A percentile compares a stretch with the other conserved stretches of the same genome.
Conservation (phyloP, 441 rosid genomes). For the Populus trichocarpa region DNA sequence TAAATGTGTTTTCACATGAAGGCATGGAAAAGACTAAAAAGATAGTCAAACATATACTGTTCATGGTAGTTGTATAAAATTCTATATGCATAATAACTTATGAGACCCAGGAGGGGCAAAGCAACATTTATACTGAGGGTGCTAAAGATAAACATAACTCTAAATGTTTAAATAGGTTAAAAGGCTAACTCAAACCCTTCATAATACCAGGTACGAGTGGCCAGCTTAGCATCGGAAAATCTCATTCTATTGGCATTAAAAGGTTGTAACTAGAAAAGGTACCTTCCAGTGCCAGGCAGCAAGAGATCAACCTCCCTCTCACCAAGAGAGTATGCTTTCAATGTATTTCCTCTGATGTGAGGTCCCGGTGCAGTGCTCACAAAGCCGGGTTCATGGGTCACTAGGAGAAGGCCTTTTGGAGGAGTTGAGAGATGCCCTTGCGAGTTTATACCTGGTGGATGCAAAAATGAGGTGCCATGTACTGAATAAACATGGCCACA, state of each 20-base stretch:
- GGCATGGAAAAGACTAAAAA: background rate
- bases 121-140: background rate
- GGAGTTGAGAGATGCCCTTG: constrained; percentile 65
- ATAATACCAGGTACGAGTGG: background rate
- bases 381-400: constrained; percentile 77
- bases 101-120: background rate
- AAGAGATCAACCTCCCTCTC: constrained; percentile 93
- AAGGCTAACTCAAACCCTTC: background rate
- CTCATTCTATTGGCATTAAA: background rate
- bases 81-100: background rate
- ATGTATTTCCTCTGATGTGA: constrained; percentile 85
- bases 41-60: background rate
- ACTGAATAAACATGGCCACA: background rate
- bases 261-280: constrained; percentile 10
- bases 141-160: too few relatives aligned
- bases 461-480: constrained; percentile 19
- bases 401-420: constrained; percentile 68
- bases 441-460: constrained; percentile 40
- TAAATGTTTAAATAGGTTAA: background rate
- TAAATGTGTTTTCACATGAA: background rate
- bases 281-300: constrained; percentile 96
- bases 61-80: background rate
- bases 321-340: constrained; percentile 75
- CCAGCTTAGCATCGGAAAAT: background rate
- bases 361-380: constrained; percentile 84